Conservation (phyloP, 2,329 filamentous ascomycete genomes). For the Tetracladium maxilliforme region DNA sequence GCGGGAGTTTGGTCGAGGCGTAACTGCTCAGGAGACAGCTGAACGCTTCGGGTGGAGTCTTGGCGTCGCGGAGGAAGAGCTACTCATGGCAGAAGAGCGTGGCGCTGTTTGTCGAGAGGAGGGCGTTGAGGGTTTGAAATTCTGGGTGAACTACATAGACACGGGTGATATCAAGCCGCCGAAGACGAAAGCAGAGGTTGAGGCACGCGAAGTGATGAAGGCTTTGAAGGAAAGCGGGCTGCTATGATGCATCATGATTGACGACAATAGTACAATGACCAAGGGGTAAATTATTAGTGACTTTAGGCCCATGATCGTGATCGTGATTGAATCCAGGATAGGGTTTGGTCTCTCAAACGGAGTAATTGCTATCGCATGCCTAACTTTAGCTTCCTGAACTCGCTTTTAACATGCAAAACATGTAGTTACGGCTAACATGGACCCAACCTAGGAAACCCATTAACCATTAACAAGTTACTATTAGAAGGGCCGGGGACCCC, state of each 20-base stretch:
- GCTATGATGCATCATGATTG: background rate
- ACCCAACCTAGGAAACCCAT: no score
- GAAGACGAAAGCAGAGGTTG: background rate
- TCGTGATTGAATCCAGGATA: no score
- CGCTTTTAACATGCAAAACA: no score
- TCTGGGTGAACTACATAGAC: conserved; percentile 69
- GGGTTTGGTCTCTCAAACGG: no score
- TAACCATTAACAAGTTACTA: no score
- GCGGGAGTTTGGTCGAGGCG: conserved; percentile 63
- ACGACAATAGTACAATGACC: background rate
- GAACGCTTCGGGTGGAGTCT: conserved; percentile 94
- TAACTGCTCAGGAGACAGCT: conserved; percentile 80
- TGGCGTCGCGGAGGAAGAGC: conserved; percentile 84
- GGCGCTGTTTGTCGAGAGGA: conserved; percentile 84
- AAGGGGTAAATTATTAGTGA: background rate
- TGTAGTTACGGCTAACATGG: no score
- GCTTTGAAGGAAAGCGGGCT: background rate
- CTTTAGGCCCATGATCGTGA: no score
- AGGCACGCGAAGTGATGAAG: background rate
- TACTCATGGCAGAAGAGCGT: conserved; percentile 92
- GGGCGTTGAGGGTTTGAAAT: conserved; percentile 76
- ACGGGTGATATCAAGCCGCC: background rate
- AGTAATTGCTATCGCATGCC: no score
- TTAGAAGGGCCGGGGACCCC: no score
- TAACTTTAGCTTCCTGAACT: no score